A percentile compares a stretch with the other conserved stretches of the same genome.
Evolutionary conservation across 495 filamentous ascomycete genomes (phyloP).

Genomic region (Poronia punctata): DNA sequence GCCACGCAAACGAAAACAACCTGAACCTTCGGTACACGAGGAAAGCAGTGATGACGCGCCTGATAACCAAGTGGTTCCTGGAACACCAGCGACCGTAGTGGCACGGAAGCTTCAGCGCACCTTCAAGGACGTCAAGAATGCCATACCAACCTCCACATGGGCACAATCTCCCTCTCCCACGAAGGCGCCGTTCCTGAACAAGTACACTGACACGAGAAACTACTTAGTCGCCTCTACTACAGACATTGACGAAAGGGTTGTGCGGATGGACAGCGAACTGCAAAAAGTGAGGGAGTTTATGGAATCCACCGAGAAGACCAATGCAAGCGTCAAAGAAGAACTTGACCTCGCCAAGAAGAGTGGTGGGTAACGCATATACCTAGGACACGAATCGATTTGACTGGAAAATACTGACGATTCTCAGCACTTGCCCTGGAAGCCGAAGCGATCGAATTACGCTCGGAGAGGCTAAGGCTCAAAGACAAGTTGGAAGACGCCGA

Average conservation of each 20-base stretch:
- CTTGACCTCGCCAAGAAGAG: conserved; percentile 62
- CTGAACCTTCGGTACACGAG: neutral
- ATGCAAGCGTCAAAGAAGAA: conserved; percentile 58
- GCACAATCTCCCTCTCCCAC: conserved; percentile 30
- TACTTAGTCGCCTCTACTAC: conserved; percentile 63
- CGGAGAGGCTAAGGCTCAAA: conserved; percentile 49
- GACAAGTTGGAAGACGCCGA: conserved; percentile 54
- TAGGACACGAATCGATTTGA: conserved; percentile 3
- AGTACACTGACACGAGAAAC: conserved; percentile 56
- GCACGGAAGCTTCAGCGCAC: no score
- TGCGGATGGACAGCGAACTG: conserved; percentile 58
- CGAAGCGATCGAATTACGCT: conserved; percentile 48
- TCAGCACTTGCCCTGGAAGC: conserved; percentile 63
- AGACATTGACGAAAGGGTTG: conserved; percentile 62
- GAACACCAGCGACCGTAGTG: no score
- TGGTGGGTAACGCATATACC: conserved; percentile 48
- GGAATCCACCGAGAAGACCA: conserved; percentile 52
- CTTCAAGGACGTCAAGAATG: conserved; percentile 7
- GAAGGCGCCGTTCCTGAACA: conserved; percentile 56
- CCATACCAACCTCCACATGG: conserved; percentile 1
- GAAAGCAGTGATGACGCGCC: conserved; percentile 5
- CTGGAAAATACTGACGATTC: conserved; percentile 8
- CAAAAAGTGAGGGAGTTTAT: conserved; percentile 54
- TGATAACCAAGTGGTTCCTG: conserved; percentile 31
- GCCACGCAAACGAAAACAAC: conserved; percentile 1